These are phyloP conservation scores for Rubia tinctorum DNA, from an alignment of 305 asterid genomes.

Conservation along the genomic window DNA sequence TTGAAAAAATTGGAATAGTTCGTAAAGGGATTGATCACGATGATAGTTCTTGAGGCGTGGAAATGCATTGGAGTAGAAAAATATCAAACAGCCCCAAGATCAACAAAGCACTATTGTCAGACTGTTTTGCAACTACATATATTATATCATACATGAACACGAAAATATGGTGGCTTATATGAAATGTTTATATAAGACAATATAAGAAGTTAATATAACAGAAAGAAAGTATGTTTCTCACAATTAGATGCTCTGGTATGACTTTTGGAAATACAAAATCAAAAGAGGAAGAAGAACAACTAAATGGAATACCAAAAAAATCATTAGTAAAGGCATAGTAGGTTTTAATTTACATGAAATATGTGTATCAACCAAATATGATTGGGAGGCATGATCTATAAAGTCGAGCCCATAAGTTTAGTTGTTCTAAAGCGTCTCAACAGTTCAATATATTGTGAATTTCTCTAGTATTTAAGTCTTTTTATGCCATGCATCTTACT, in stretches of 20 bases:
- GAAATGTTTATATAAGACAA: neutral
- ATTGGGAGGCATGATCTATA: neutral
- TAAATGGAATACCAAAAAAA: neutral
- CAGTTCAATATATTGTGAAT: neutral
- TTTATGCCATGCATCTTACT: constrained; percentile 1
- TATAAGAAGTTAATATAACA: neutral
- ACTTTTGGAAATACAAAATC: neutral
- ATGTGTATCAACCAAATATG: neutral
- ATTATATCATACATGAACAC: neutral
- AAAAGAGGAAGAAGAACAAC: neutral
- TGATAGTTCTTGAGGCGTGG: neutral
- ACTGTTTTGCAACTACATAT: neutral
- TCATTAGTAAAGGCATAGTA: neutral
- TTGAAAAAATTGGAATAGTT: neutral
- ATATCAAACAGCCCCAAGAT: too few species aligned
- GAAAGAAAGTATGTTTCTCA: neutral
- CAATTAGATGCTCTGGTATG: constrained; percentile 2
- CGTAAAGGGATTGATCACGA: neutral
- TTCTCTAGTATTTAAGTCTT: neutral
- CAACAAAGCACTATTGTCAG: neutral
- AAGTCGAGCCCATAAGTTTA: neutral
- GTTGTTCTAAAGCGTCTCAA: neutral
- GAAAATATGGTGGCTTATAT: neutral
- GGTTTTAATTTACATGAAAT: neutral
- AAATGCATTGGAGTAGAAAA: neutral